Evolutionary conservation across 805 yeast genomes (phyloP).

Genomic region (Saccharomycopsis fermentans): DNA sequence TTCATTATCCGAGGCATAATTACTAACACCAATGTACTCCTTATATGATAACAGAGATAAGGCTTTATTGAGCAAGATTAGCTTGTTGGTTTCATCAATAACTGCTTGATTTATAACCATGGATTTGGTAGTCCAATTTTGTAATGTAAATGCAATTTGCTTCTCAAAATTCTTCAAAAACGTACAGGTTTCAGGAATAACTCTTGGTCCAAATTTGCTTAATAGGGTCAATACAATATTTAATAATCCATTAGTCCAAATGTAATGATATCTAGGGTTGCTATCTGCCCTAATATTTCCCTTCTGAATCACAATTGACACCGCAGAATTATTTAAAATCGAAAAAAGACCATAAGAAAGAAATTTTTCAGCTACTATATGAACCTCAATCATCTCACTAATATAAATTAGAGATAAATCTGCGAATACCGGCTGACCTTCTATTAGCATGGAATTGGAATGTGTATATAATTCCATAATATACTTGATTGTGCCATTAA

Average conservation of each 20-base stretch:
- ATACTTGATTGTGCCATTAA: constrained; percentile 50
- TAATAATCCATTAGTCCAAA: constrained; percentile 83
- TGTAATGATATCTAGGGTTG: constrained; percentile 49
- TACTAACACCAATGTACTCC: constrained; percentile 27
- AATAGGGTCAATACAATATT: constrained; percentile 54
- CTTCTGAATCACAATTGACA: constrained; percentile 53
- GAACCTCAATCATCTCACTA: constrained; percentile 54
- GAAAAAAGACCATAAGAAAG: constrained; percentile 55
- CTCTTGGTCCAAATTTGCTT: constrained; percentile 50
- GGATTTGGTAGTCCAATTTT: constrained; percentile 56
- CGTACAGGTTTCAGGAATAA: constrained; percentile 54
- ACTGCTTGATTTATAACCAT: constrained; percentile 37
- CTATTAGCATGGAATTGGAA: constrained; percentile 49
- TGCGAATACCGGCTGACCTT: constrained; percentile 60
- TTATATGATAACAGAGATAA: constrained; percentile 44
- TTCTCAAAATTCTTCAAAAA: constrained; percentile 53
- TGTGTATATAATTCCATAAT: constrained; percentile 57
- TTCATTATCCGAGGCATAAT: constrained; percentile 13
- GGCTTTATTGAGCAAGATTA: constrained; percentile 52
- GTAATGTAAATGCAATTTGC: constrained; percentile 55
- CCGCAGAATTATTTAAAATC: constrained; percentile 62
- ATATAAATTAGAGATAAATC: constrained; percentile 60
- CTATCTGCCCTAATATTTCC: constrained; percentile 49
- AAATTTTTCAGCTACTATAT: constrained; percentile 55
- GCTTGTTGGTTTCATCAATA: constrained; percentile 57